A percentile compares a stretch with the other conserved stretches of the same genome.
These are phyloP conservation scores for Penicillium sp. DNA, from an alignment of 2,329 filamentous ascomycete genomes.

Conservation along the genomic window DNA sequence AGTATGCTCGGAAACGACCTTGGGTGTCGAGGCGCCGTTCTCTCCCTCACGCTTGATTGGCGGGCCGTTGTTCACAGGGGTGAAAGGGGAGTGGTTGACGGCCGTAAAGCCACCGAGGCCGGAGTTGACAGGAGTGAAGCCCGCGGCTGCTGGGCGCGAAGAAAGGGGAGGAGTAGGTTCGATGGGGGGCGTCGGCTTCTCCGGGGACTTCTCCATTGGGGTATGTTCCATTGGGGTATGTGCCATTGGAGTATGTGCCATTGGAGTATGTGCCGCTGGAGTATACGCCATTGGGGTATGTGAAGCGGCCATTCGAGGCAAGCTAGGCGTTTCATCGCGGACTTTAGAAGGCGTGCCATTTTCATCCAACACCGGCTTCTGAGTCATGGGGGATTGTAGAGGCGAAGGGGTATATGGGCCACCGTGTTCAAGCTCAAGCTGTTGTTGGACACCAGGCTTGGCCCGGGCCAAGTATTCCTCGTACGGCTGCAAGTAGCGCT, in stretches of 20 bases:
- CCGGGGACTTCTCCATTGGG: slow-evolving; percentile 38
- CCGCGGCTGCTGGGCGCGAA: slow-evolving; percentile 38
- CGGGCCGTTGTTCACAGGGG: slow-evolving; percentile 40
- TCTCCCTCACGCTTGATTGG: slow-evolving; percentile 53
- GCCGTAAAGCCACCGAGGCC: slow-evolving; percentile 55
- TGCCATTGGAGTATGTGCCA: slow-evolving; percentile 38
- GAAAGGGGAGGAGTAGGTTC: slow-evolving; percentile 38
- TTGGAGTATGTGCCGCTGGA: not conserved
- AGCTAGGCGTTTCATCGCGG: slow-evolving; percentile 65
- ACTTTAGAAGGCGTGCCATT: slow-evolving; percentile 48
- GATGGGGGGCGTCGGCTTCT: slow-evolving; percentile 35
- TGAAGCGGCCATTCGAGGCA: slow-evolving; percentile 55
- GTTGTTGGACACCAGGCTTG: slow-evolving; percentile 94
- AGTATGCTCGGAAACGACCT: slow-evolving; percentile 61
- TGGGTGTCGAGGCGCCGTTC: slow-evolving; percentile 57
- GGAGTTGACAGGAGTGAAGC: slow-evolving; percentile 72
- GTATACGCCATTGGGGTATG: slow-evolving; percentile 47
- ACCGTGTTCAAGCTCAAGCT: slow-evolving; percentile 88
- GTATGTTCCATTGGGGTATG: slow-evolving; percentile 44
- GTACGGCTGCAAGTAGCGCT: slow-evolving; percentile 94
- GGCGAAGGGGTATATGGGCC: slow-evolving; percentile 82
- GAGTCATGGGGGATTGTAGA: slow-evolving; percentile 68
- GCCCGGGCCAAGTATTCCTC: slow-evolving; percentile 89
- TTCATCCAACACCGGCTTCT: slow-evolving; percentile 36
- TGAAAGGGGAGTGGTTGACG: slow-evolving; percentile 53